phyloP scores from a whole-genome alignment of 495 filamentous ascomycete species.

The Penicillium salamii region DNA sequence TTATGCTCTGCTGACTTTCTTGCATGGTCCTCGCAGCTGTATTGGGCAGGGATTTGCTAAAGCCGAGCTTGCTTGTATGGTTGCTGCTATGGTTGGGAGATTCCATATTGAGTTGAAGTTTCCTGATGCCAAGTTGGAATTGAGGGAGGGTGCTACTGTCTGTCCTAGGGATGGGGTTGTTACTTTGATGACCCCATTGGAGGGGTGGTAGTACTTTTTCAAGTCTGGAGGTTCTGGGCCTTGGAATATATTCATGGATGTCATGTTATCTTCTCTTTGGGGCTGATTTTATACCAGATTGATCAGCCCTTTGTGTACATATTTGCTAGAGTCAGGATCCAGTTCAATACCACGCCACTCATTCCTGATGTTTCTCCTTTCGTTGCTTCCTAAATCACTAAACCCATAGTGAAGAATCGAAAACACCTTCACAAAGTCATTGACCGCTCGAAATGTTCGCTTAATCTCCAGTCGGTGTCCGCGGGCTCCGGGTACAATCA shows the following conservation, averaged over 20 bases:
- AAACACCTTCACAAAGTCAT: too few species aligned
- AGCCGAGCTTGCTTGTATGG: slow-evolving; percentile 75
- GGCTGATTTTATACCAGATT: too few species aligned
- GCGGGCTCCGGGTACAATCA: too few species aligned
- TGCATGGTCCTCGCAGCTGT: slow-evolving; percentile 76
- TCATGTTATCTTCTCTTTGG: background rate
- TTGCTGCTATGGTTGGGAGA: slow-evolving; percentile 72
- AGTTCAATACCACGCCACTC: too few species aligned
- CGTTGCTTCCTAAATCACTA: too few species aligned
- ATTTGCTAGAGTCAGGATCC: too few species aligned
- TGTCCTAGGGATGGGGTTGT: slow-evolving; percentile 63
- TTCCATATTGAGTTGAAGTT: slow-evolving; percentile 64
- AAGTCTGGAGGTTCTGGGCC: too few species aligned
- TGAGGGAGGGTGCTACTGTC: slow-evolving; percentile 59
- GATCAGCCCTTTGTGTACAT: too few species aligned
- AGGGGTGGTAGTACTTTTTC: slow-evolving; percentile 63
- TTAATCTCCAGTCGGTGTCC: too few species aligned
- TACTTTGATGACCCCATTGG: slow-evolving; percentile 56
- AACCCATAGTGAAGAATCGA: too few species aligned
- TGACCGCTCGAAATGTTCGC: too few species aligned
- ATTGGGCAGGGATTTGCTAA: slow-evolving; percentile 81
- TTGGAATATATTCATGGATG: background rate
- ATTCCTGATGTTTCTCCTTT: too few species aligned
- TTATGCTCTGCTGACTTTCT: slow-evolving; percentile 78
- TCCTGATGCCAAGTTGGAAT: slow-evolving; percentile 54